Evolutionary conservation across 2,329 filamentous ascomycete genomes (phyloP).

Genomic region (Sclerotinia nivalis): DNA sequence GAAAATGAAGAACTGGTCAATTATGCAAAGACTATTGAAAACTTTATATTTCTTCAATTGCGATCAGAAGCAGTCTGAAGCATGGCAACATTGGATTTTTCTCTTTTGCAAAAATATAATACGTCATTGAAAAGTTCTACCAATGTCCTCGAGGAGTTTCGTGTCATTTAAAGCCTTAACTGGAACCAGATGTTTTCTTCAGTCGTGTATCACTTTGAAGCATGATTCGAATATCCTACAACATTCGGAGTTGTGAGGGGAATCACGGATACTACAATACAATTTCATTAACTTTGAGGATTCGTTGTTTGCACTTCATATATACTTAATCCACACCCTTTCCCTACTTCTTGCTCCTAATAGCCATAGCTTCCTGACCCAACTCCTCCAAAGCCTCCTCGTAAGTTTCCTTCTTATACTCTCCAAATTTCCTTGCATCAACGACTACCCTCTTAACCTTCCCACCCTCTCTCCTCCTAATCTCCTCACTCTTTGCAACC

Average conservation of each 20-base stretch:
- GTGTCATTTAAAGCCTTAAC: too few species aligned
- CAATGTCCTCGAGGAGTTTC: too few species aligned
- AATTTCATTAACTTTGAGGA: background rate
- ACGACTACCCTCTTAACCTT: constrained; percentile 49
- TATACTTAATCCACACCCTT: background rate
- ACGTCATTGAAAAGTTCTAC: too few species aligned
- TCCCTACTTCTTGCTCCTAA: constrained; percentile 10
- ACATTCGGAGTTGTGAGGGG: too few species aligned
- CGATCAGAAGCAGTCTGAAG: too few species aligned
- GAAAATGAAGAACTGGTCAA: background rate
- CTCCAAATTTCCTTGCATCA: constrained; percentile 45
- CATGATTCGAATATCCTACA: background rate
- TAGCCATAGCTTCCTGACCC: constrained; percentile 25
- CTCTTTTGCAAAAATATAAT: too few species aligned
- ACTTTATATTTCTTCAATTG: too few species aligned
- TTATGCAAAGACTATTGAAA: background rate
- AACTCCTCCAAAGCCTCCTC: constrained; percentile 51
- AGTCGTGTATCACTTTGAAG: background rate
- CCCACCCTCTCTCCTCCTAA: constrained; percentile 46
- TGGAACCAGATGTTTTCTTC: background rate
- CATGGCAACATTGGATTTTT: too few species aligned
- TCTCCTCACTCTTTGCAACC: constrained; percentile 61
- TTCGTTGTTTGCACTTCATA: background rate
- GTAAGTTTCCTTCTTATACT: constrained; percentile 47
- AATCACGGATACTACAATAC: background rate